A percentile compares a stretch with the other conserved stretches of the same genome.
Evolutionary conservation across 305 asterid genomes (phyloP).

Genomic region (Plantago lanceolata): DNA sequence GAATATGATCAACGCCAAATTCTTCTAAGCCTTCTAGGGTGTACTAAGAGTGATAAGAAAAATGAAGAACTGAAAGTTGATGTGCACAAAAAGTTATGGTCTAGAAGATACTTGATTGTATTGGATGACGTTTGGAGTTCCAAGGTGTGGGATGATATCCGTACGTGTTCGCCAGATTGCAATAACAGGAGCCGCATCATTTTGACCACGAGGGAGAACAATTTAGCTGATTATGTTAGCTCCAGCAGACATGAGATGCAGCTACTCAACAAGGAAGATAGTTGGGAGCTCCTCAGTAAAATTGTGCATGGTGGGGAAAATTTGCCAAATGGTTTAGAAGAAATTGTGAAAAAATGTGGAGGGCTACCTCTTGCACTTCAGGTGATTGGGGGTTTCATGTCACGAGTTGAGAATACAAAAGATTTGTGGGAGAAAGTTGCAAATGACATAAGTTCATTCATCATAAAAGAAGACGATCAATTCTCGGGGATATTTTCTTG

Average conservation of each 20-base stretch:
- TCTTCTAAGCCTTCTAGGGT: background rate
- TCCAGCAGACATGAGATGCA: background rate
- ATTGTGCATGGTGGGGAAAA: background rate
- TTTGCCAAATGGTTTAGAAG: background rate
- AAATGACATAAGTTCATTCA: background rate
- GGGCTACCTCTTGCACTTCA: conserved; percentile 7
- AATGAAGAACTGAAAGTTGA: background rate
- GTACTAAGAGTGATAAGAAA: background rate
- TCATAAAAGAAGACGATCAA: background rate
- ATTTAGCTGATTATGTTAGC: background rate
- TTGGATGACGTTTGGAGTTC: conserved; percentile 1
- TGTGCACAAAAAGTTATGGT: background rate
- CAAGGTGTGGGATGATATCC: conserved; percentile 1
- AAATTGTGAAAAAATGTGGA: background rate
- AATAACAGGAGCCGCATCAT: conserved; percentile 1
- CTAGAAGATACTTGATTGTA: background rate
- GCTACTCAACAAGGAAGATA: background rate
- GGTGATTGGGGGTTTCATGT: background rate
- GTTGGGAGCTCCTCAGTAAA: conserved; percentile 2
- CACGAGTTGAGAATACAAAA: background rate
- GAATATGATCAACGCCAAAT: background rate
- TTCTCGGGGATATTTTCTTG: background rate
- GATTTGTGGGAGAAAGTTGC: background rate
- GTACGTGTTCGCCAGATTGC: background rate
- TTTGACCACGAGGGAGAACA: background rate